Conservation (phyloP, 2,329 filamentous ascomycete species). For the Metarhizium robertsii region DNA sequence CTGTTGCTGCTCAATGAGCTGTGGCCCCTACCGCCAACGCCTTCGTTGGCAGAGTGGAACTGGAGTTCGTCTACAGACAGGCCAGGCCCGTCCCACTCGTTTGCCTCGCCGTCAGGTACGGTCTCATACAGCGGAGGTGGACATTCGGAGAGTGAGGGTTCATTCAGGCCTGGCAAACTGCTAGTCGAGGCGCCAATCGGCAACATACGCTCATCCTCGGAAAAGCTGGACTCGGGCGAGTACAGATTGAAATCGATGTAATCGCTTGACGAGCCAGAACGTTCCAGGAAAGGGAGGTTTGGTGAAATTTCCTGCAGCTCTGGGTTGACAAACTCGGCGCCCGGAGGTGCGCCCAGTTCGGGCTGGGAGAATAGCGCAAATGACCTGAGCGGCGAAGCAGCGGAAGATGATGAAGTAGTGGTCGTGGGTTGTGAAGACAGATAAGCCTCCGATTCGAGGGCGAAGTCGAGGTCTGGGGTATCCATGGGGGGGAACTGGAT, state of each 20-base stretch:
- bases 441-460: conserved; percentile 32
- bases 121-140: neutral
- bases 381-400: conserved; percentile 16
- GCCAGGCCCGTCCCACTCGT: neutral
- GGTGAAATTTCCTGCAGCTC: conserved; percentile 3
- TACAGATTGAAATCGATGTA: conserved; percentile 49
- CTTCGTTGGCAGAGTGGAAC: neutral
- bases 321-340: conserved; percentile 2
- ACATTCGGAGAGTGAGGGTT: conserved; percentile 4
- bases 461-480: conserved; percentile 34
- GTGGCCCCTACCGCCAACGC: conserved; percentile 1
- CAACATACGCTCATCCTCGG: conserved; percentile 38
- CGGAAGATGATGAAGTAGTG: conserved; percentile 15
- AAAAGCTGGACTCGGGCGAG: conserved; percentile 38
- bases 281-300: conserved; percentile 29
- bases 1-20: neutral
- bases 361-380: conserved; percentile 16
- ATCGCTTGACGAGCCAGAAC: conserved; percentile 16
- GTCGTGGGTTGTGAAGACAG: conserved; percentile 26
- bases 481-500: conserved; percentile 31
- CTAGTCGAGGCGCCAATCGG: conserved; percentile 14
- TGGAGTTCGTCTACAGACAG: neutral
- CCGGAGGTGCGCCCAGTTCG: conserved; percentile 10
- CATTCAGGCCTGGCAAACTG: conserved; percentile 5
- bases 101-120: neutral